phyloP scores from a whole-genome alignment of 495 filamentous ascomycete genomes.

The Penicillium ucsense region DNA sequence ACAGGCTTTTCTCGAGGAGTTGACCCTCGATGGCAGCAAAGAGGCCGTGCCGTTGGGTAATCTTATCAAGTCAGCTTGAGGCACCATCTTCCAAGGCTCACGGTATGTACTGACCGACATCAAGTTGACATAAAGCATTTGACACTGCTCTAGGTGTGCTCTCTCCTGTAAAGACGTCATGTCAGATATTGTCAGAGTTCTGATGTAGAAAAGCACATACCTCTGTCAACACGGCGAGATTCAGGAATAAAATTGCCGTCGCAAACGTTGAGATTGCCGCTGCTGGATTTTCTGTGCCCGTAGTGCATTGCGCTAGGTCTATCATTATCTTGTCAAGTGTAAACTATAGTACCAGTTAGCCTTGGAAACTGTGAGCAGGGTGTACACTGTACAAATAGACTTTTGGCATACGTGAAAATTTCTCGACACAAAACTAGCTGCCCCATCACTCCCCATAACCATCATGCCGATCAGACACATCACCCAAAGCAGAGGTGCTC shows the following conservation, averaged over 20 bases:
- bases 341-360: slow-evolving; percentile 18
- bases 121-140: slow-evolving; percentile 42
- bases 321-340: slow-evolving; percentile 31
- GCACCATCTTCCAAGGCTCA: too few species aligned
- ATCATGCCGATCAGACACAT: slow-evolving; percentile 47
- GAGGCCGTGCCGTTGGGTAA: slow-evolving; percentile 41
- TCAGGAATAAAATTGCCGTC: slow-evolving; percentile 36
- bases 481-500: slow-evolving; percentile 31
- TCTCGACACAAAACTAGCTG: slow-evolving; percentile 35
- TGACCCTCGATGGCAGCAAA: slow-evolving; percentile 39
- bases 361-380: neutral
- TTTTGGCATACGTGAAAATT: slow-evolving; percentile 27
- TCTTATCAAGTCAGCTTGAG: slow-evolving; percentile 11
- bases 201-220: slow-evolving; percentile 15
- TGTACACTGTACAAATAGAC: neutral
- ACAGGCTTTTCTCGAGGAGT: slow-evolving; percentile 35
- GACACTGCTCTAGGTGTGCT: slow-evolving; percentile 33
- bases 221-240: slow-evolving; percentile 40
- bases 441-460: slow-evolving; percentile 40
- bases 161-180: slow-evolving; percentile 30
- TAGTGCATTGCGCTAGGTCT: slow-evolving; percentile 31
- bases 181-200: neutral
- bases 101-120: slow-evolving; percentile 31
- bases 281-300: slow-evolving; percentile 25
- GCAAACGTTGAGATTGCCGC: slow-evolving; percentile 37